Conservation (phyloP, 805 yeast genomes). For the Starmerella powellii region DNA sequence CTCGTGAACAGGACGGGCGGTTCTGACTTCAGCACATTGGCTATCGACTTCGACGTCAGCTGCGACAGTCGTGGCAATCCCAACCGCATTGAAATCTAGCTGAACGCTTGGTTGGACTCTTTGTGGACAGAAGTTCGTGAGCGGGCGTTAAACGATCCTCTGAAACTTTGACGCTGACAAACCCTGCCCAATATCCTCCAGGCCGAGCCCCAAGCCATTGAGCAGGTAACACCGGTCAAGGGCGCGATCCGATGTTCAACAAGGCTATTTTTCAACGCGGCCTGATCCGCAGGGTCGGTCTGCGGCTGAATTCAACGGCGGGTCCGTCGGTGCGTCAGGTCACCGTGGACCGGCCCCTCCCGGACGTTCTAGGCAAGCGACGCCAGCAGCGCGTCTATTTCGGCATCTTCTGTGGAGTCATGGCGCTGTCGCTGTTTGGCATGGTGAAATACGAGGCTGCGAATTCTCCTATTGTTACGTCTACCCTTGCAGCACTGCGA, state of each 20-base stretch:
- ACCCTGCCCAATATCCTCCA: not conserved
- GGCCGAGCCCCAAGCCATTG: no score
- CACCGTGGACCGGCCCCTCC: constrained; percentile 67
- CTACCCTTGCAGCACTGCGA: constrained; percentile 75
- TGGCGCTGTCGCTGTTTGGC: constrained; percentile 45
- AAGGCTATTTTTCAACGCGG: no score
- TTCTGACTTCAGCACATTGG: constrained; percentile 28
- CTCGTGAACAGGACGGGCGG: constrained; percentile 51
- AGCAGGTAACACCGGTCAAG: no score
- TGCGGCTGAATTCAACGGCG: not conserved
- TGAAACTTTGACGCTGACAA: not conserved
- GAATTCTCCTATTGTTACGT: constrained; percentile 75
- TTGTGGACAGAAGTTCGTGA: no score
- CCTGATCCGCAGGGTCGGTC: no score
- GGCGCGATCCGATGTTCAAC: no score
- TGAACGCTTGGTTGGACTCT: no score
- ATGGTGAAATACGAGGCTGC: constrained; percentile 90
- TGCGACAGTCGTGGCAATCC: constrained; percentile 23
- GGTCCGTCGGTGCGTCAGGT: constrained; percentile 31
- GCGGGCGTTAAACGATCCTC: not conserved
- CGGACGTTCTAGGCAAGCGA: constrained; percentile 39
- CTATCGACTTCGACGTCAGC: constrained; percentile 28
- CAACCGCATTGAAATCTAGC: constrained; percentile 7
- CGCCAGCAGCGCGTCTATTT: constrained; percentile 45
- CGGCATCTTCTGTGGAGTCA: constrained; percentile 40